Evolutionary conservation across 148 eudicot species (phyloP).

Genomic region (Rhododendron simsii): DNA sequence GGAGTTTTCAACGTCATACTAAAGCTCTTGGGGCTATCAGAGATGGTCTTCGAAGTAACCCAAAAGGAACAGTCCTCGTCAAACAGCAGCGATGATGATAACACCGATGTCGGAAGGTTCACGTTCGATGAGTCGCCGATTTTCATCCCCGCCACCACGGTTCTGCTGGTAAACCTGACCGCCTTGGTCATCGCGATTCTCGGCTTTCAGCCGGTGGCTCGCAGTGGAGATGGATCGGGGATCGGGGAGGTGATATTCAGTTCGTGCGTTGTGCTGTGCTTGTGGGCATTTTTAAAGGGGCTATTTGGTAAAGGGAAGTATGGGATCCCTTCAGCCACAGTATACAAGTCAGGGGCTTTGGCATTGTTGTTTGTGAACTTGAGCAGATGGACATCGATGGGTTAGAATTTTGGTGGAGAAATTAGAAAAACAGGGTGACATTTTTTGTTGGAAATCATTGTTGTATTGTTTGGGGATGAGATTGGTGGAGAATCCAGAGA

Average conservation of each 20-base stretch:
- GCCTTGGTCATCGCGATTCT: constrained; percentile 6
- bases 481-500: not conserved
- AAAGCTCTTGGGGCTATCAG: constrained; percentile 21
- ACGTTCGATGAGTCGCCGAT: constrained; percentile 27
- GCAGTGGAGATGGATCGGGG: not conserved
- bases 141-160: constrained; percentile 23
- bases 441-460: not conserved
- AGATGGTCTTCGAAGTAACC: constrained; percentile 29
- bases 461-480: not conserved
- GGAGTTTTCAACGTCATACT: constrained; percentile 16
- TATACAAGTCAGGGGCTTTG: constrained; percentile 26
- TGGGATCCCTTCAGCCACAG: constrained; percentile 28
- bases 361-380: constrained; percentile 16
- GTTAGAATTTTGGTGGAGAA: not conserved
- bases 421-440: not conserved
- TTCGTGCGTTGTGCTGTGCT: constrained; percentile 12
- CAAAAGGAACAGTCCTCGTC: constrained; percentile 15
- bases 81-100: not conserved
- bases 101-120: constrained; percentile 14
- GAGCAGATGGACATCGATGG: constrained; percentile 3
- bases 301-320: constrained; percentile 33
- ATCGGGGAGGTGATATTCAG: constrained; percentile 28
- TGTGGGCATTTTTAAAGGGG: constrained; percentile 26
- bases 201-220: not conserved
- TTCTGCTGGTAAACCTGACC: constrained; percentile 21